Evolutionary conservation across 495 filamentous ascomycete genomes (phyloP), one percentile per base, ranked within the genome.

Genomic region (Podospora didyma): DNA sequence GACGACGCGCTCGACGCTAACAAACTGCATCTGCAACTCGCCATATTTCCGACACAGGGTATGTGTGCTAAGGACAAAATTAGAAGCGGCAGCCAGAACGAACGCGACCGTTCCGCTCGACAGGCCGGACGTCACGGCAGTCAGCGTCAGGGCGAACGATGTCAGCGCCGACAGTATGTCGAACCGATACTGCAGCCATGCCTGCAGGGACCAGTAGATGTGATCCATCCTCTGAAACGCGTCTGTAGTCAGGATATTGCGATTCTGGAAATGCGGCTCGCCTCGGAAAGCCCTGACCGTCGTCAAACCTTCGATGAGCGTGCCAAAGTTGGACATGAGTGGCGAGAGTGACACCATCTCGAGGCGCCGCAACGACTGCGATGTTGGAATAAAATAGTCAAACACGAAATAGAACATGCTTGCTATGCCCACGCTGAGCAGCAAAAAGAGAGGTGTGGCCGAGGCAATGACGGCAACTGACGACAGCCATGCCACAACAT

Each of bases 211-310:
- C 89, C 90, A 95, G 72, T 92, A 95, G 72, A 95, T 91, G 69
- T 95, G 90, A 64, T 95, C 90, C 87, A 92, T 92, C 60, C 89
- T 90, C 68, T 93, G 89, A 69, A 95, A 95, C 2, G 80, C 80
- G 68, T 95, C 90, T 0, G 87, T 87, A 19, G 88, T 88, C 3
- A 76, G 75, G 42, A 95, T 87, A 54, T 91, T 86, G 21, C 84
- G 79, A 52, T 80, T 77, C 62, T 94, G 89, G 61, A 94, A 96
- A 46, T 85, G 84, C 14, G 76, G 69, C 61, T 92, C 84, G 5
- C 86, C 88, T 45, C 75, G 80, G 66, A 90, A 92, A 0, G 90
- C 85, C 39, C 88, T 82, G 16, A 96, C 87, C 0, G 90, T 96
- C 1, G 86, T 87, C 37, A 96, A 65, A 3, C 90, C 90, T 62